Base-by-base conservation (phyloP, 1,284 basidiomycete genomes). In the Cystobasidiaceae sp. region DNA sequence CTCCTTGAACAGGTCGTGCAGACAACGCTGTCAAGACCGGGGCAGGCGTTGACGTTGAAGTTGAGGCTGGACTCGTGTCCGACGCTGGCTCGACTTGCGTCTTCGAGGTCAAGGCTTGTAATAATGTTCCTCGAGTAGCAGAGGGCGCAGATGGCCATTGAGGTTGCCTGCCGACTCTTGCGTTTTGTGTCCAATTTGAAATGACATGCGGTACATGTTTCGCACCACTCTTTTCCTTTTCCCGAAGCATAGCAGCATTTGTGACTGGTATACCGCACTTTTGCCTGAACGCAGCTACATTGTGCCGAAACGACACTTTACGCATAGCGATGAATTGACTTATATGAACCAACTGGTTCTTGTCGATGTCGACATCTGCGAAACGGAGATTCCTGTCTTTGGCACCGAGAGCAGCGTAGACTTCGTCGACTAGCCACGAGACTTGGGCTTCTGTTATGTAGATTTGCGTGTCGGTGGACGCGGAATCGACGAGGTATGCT, bases 401-500 rank as follows among this genome's bases (percentile, higher is more conserved):
- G 25, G 25, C 50, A 34, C 60, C 60, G 30, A 62, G 25, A 30
- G 23, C 28, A 25, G 34, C 34, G 37, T 55, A 64, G 19, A 64
- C 17, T 44, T 64, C 51, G 52, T 64, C 61, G 27, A 56, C 41
- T 25, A 64, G 43, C 61, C 61, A 64, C n/a, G 32, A 17, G 19
- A 56, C 61, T 56, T 64, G 61, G 28, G 46, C 41, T 49, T 48
- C 61, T 28, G 25, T 56, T 52, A 64, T 55, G 28, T 64, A 64
- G 11, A 64, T 44, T 27, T 23, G 21, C 25, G 49, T n/a, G 21
- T 17, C 15, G 11, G 21, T 27, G 15, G 37, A 21, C 6, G 23
- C 21, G 2, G 23, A 13, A 6, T 7, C 2, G 17, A 27, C 39
- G 6, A 15, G 52, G 28, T 64, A 64, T 17, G 61, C 61, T 49